Evolutionary conservation across 176 grass and related monocot genomes (phyloP).

Genomic region (Aegilops sharonensis): DNA sequence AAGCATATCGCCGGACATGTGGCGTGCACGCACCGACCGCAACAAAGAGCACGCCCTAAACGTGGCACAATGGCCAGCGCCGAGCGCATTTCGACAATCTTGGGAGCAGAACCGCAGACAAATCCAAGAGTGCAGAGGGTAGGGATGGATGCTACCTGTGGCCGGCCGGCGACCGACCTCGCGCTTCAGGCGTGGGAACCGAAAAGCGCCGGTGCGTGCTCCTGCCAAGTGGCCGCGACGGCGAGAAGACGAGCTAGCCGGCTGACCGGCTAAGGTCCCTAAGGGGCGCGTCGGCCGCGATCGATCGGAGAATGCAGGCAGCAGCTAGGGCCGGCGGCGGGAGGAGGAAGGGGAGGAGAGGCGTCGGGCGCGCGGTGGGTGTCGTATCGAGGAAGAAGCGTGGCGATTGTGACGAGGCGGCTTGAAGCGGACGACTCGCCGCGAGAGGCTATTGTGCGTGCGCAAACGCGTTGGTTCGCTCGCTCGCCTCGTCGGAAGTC

Average conservation of each 20-base stretch:
- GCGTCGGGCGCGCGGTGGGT: background rate
- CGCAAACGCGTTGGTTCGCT: background rate
- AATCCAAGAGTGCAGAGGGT: background rate
- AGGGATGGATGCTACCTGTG: background rate
- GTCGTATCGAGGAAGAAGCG: background rate
- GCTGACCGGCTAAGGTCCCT: background rate
- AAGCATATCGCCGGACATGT: background rate
- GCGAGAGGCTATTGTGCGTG: background rate
- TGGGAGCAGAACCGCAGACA: no score
- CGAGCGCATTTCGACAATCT: background rate
- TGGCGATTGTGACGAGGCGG: background rate
- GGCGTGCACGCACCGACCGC: background rate
- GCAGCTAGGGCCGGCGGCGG: constrained; percentile 18
- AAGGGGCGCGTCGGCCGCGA: background rate
- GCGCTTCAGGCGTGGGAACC: background rate
- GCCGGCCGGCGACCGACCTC: background rate
- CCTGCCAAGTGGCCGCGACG: no score
- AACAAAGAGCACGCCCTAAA: background rate
- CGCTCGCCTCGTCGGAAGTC: background rate
- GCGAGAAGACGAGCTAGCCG: background rate
- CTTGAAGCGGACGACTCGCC: background rate
- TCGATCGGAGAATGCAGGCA: background rate
- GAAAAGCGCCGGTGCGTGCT: background rate
- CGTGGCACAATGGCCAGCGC: background rate
- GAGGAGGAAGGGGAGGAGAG: background rate